Percentiles rank a stretch among this genome's conserved stretches.
These are phyloP conservation scores for Pontederia crassipes DNA, from an alignment of 176 grass and related monocot species.

Conservation along the genomic window DNA sequence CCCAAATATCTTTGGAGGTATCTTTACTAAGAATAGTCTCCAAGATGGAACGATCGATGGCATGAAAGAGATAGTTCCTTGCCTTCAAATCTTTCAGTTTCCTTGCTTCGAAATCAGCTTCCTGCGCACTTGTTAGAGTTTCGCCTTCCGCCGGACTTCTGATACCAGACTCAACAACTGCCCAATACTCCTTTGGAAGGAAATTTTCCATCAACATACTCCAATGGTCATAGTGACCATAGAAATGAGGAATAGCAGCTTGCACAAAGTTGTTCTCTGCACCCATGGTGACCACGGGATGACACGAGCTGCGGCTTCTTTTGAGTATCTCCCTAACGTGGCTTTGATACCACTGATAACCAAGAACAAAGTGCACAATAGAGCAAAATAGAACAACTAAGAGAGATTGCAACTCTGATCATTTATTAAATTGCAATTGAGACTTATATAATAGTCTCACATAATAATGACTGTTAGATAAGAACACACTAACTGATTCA, in stretches of 20 bases:
- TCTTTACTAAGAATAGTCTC: background rate
- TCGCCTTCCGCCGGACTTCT: background rate
- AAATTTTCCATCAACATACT: conserved; percentile 14
- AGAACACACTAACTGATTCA: no score
- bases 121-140: background rate
- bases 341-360: no score
- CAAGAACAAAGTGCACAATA: no score
- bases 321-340: no score
- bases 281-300: background rate
- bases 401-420: no score
- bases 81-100: background rate
- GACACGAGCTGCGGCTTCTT: no score
- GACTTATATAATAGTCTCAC: no score
- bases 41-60: background rate
- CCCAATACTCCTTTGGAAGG: background rate
- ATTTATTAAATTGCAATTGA: no score
- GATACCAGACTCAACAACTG: background rate
- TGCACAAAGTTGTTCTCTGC: conserved; percentile 2
- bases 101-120: background rate
- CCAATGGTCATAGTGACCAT: conserved; percentile 15
- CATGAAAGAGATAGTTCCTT: background rate
- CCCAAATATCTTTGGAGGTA: conserved; percentile 1
- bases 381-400: no score
- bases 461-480: no score
- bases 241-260: background rate